A percentile compares a stretch with the other conserved stretches of the same genome.
Conservation (phyloP, 768 basidiomycete genomes). For the Xerocomellus chrysenteron region DNA sequence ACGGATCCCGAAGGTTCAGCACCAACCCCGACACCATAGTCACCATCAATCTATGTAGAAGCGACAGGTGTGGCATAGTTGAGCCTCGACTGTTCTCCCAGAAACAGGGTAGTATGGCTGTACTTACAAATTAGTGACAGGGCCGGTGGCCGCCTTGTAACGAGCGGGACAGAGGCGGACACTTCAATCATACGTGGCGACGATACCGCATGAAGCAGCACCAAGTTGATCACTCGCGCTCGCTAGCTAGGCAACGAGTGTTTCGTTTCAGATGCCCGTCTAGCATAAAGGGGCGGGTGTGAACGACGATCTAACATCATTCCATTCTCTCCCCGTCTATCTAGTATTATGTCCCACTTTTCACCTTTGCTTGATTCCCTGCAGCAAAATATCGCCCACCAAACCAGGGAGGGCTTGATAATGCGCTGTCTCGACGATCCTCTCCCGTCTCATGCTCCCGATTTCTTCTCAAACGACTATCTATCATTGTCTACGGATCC, state of each 20-base stretch:
- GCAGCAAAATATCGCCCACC: slow-evolving; percentile 8
- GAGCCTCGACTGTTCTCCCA: no score
- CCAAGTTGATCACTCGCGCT: slow-evolving; percentile 4
- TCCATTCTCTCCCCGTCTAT: neutral
- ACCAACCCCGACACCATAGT: slow-evolving; percentile 18
- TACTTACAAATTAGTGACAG: neutral
- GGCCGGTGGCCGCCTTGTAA: neutral
- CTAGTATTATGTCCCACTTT: slow-evolving; percentile 7
- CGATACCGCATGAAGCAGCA: neutral
- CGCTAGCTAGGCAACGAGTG: neutral
- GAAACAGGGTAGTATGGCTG: no score
- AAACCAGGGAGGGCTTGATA: slow-evolving; percentile 7
- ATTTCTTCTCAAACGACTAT: slow-evolving; percentile 52
- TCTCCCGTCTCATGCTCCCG: slow-evolving; percentile 24
- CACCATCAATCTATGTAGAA: slow-evolving; percentile 8
- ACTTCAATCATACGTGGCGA: neutral
- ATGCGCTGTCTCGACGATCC: slow-evolving; percentile 13
- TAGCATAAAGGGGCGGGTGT: neutral
- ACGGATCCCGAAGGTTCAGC: slow-evolving; percentile 14
- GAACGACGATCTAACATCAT: no score
- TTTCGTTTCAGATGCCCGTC: neutral
- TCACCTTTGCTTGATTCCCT: slow-evolving; percentile 13
- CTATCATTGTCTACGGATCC: slow-evolving; percentile 42
- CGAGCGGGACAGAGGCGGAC: neutral
- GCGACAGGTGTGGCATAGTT: neutral